These are phyloP conservation scores for Mortierella hygrophila DNA, from an alignment of 192 early-diverging fungal genomes.

Conservation along the genomic window DNA sequence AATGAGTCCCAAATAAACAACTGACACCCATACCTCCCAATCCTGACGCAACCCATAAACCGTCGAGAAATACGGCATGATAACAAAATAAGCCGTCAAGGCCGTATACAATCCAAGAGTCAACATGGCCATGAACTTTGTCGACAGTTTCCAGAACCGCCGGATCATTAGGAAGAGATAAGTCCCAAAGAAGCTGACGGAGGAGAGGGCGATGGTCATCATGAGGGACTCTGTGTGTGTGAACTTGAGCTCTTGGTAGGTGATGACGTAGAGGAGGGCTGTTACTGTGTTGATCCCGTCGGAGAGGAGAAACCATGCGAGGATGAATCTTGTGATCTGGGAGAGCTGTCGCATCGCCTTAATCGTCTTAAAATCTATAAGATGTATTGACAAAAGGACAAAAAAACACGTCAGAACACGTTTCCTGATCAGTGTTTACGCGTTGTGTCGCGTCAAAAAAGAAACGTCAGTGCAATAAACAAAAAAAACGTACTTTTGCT, in stretches of 20 bases:
- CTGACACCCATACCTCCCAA: slow-evolving; percentile 43
- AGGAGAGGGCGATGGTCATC: slow-evolving; percentile 61
- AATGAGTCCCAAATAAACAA: slow-evolving; percentile 58
- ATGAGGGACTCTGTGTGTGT: slow-evolving; percentile 59
- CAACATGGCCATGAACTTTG: slow-evolving; percentile 63
- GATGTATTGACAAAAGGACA: neutral
- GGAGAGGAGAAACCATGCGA: slow-evolving; percentile 77
- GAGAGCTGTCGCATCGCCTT: slow-evolving; percentile 58
- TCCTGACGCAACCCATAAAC: slow-evolving; percentile 56
- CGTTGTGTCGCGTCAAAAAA: neutral
- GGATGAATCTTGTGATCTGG: slow-evolving; percentile 66
- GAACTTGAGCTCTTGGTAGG: slow-evolving; percentile 66
- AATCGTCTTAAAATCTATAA: slow-evolving; percentile 54
- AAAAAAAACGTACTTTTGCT: slow-evolving; percentile 34
- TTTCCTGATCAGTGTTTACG: neutral
- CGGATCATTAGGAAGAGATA: slow-evolving; percentile 65
- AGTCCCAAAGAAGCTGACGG: slow-evolving; percentile 62
- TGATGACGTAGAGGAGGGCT: slow-evolving; percentile 69
- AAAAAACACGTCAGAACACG: neutral
- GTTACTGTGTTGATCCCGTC: slow-evolving; percentile 68
- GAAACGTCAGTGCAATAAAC: neutral
- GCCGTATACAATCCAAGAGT: slow-evolving; percentile 54
- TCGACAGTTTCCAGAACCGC: slow-evolving; percentile 44
- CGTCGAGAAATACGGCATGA: slow-evolving; percentile 57
- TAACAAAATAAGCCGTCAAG: slow-evolving; percentile 65